These are phyloP conservation scores for Raffaelea ambrosiae DNA, from an alignment of 2,329 filamentous ascomycete species.

Conservation along the genomic window DNA sequence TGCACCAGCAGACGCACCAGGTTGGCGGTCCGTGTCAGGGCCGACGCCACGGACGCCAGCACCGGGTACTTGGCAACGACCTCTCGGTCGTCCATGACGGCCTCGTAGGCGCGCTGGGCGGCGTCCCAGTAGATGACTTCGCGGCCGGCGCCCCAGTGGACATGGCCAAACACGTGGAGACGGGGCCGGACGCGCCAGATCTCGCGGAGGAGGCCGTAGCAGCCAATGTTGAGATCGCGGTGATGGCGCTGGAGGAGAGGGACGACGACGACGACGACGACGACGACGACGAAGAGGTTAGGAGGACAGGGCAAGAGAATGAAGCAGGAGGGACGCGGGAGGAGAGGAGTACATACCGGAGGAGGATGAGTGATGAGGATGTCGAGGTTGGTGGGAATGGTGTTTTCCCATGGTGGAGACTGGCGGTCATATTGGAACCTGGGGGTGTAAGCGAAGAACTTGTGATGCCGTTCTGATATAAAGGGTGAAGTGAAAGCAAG, in stretches of 20 bases:
- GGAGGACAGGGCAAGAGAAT: background rate
- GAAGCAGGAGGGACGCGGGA: background rate
- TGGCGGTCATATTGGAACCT: slow-evolving; percentile 65
- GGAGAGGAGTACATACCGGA: slow-evolving; percentile 36
- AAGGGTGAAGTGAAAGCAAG: too few relatives aligned
- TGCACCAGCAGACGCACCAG: slow-evolving; percentile 9
- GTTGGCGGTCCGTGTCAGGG: slow-evolving; percentile 29
- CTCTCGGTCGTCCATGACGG: slow-evolving; percentile 35
- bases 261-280: background rate
- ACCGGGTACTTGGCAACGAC: background rate
- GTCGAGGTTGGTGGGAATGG: slow-evolving; percentile 63
- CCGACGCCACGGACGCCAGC: slow-evolving; percentile 18
- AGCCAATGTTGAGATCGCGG: slow-evolving; percentile 61
- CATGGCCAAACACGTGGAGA: slow-evolving; percentile 78
- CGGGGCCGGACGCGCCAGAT: slow-evolving; percentile 65
- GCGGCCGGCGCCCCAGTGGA: slow-evolving; percentile 66
- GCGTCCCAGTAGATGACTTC: slow-evolving; percentile 68
- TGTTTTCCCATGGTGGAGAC: slow-evolving; percentile 62
- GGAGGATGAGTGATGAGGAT: slow-evolving; percentile 77
- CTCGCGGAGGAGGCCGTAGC: slow-evolving; percentile 61
- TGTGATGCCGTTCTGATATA: too few relatives aligned
- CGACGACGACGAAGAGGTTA: too few relatives aligned
- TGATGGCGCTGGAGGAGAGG: slow-evolving; percentile 47
- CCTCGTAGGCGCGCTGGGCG: slow-evolving; percentile 63
- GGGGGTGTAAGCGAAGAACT: too few relatives aligned